These are phyloP conservation scores for Thuidium tamariscinum DNA, from an alignment of 225 moss, liverwort and hornwort genomes.

Conservation along the genomic window DNA sequence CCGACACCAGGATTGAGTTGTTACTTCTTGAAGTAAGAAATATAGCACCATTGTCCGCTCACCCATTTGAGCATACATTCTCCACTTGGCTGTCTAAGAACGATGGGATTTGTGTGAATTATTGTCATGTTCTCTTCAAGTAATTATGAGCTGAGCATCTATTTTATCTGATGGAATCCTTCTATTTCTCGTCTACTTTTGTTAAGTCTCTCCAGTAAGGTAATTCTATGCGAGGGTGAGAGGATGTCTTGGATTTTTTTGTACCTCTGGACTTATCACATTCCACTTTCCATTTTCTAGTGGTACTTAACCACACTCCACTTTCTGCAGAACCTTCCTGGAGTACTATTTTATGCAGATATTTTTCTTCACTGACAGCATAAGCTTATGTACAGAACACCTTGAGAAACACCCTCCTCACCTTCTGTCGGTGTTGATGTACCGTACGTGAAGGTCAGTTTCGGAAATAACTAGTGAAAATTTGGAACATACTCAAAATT, in stretches of 20 bases:
- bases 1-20: neutral
- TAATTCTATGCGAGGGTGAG: neutral
- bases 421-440: neutral
- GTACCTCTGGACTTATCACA: neutral
- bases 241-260: neutral
- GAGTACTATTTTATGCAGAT: neutral
- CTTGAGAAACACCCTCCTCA: neutral
- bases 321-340: neutral
- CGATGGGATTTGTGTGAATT: neutral
- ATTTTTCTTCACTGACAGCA: neutral
- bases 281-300: neutral
- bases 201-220: neutral
- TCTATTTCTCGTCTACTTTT: neutral
- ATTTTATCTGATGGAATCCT: neutral
- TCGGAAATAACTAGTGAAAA: too few species aligned
- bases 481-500: too few species aligned
- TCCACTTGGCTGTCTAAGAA: neutral
- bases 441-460: too few species aligned
- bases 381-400: neutral
- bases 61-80: neutral
- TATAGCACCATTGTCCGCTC: neutral
- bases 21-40: slow-evolving; percentile 9
- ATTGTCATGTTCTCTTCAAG: neutral
- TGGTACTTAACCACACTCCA: neutral
- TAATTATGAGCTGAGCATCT: neutral